Evolutionary conservation across 2,329 filamentous ascomycete genomes (phyloP).

Genomic region (Cucurbitaria berberidis): DNA sequence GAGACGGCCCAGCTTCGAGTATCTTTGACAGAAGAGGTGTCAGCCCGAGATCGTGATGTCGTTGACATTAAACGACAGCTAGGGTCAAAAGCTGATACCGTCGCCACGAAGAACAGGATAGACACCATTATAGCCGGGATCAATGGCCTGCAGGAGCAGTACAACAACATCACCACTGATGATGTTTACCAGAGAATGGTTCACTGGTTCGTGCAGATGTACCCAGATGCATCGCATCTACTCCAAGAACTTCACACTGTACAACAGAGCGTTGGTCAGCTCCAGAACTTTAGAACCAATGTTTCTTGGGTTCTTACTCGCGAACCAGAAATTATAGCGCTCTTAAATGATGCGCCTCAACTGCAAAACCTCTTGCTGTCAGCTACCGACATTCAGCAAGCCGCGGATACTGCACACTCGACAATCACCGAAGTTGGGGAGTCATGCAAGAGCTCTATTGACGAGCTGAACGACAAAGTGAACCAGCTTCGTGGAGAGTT

Average conservation of each 20-base stretch:
- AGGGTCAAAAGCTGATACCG: slow-evolving; percentile 4
- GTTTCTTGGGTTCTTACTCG: slow-evolving; percentile 1
- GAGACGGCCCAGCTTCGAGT: background rate
- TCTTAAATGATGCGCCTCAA: slow-evolving; percentile 1
- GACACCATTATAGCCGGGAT: slow-evolving; percentile 12
- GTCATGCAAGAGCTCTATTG: background rate
- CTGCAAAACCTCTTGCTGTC: background rate
- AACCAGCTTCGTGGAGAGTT: slow-evolving; percentile 6
- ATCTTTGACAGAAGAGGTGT: background rate
- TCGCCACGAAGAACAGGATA: background rate
- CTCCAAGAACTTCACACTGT: slow-evolving; percentile 6
- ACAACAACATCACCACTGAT: slow-evolving; percentile 35
- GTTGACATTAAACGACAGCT: background rate
- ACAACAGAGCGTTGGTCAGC: slow-evolving; percentile 4
- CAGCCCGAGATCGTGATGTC: background rate
- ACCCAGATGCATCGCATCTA: slow-evolving; percentile 17
- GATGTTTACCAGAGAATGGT: slow-evolving; percentile 31
- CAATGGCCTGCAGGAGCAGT: slow-evolving; percentile 24
- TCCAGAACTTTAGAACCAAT: slow-evolving; percentile 4
- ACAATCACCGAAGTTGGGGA: background rate
- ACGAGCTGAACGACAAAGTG: background rate
- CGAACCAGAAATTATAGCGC: background rate
- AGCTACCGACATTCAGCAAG: background rate
- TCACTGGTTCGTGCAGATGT: slow-evolving; percentile 26
- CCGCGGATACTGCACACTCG: background rate